phyloP scores from a whole-genome alignment of 495 filamentous ascomycete species.

The Penicillium ucsense region DNA sequence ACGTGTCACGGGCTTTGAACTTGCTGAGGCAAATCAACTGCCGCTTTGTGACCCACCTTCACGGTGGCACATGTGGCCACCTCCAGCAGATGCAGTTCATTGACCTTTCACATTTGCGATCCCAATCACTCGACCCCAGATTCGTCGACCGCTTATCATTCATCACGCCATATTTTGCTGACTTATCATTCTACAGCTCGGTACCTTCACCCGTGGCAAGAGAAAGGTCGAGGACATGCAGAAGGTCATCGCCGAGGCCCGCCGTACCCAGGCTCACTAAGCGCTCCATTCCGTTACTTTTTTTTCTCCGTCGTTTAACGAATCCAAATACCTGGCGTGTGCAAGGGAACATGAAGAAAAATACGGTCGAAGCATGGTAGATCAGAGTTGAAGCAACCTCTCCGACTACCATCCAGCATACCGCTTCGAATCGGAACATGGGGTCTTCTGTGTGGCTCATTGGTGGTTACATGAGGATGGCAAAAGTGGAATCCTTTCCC shows the following conservation, averaged over 20 bases:
- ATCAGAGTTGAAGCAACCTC: constrained; percentile 3
- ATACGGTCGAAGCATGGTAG: constrained; percentile 8
- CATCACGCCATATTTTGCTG: constrained; percentile 1
- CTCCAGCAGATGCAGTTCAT: too few species aligned
- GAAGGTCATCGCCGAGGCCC: constrained; percentile 92
- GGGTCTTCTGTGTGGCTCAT: constrained; percentile 17
- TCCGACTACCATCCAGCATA: constrained; percentile 13
- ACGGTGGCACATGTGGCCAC: too few species aligned
- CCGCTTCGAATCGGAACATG: constrained; percentile 20
- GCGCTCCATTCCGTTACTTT: constrained; percentile 27
- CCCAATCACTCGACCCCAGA: too few species aligned
- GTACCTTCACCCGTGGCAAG: constrained; percentile 96
- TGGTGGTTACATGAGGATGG: constrained; percentile 22
- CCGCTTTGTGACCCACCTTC: too few species aligned
- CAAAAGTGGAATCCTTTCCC: constrained; percentile 23
- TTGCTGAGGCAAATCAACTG: too few species aligned
- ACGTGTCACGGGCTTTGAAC: too few species aligned
- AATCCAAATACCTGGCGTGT: constrained; percentile 21
- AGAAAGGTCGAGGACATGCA: constrained; percentile 97
- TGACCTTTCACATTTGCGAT: too few species aligned
- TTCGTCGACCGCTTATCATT: too few species aligned
- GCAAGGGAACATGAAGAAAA: constrained; percentile 16
- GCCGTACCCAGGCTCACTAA: constrained; percentile 70
- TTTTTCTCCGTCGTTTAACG: constrained; percentile 24
- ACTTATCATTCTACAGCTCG: constrained; percentile 50